Conservation (phyloP, 148 eudicot species). For the Fagopyrum homotropicum region DNA sequence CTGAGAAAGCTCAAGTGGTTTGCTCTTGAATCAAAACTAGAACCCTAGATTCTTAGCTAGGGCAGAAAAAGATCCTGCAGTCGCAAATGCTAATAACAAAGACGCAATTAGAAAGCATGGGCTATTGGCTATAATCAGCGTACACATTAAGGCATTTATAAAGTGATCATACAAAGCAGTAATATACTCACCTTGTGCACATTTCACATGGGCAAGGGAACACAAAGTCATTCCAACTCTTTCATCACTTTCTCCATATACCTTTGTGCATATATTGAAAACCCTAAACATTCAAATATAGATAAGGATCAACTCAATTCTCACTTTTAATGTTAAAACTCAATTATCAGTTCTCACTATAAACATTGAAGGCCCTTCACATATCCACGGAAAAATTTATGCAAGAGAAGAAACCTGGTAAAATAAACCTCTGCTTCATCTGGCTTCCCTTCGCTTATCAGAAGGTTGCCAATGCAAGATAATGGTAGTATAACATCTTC, state of each 20-base stretch:
- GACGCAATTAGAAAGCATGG: not conserved
- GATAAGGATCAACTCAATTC: not conserved
- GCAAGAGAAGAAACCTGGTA: conserved; percentile 36
- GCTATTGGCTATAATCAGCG: not conserved
- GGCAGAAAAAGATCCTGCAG: too few relatives aligned
- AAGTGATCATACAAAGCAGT: not conserved
- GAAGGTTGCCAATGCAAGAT: conserved; percentile 64
- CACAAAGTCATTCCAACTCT: conserved; percentile 79
- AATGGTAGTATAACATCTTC: conserved; percentile 67
- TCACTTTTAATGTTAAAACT: not conserved
- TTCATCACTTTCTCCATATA: conserved; percentile 68
- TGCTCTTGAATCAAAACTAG: not conserved
- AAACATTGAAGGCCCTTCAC: not conserved
- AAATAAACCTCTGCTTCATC: conserved; percentile 57
- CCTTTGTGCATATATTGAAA: conserved; percentile 34
- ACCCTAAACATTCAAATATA: conserved; percentile 34
- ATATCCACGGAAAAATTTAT: conserved; percentile 8
- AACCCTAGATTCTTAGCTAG: not conserved
- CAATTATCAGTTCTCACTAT: not conserved
- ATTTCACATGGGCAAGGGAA: conserved; percentile 72
- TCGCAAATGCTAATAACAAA: too few relatives aligned
- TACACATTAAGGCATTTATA: not conserved
- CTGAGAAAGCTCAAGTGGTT: not conserved
- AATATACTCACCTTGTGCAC: conserved; percentile 63
- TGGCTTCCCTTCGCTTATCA: conserved; percentile 52